A percentile compares a stretch with the other conserved stretches of the same genome.
Evolutionary conservation across 306 rosid genomes (phyloP).

Genomic region (Ormosia semicastrata): DNA sequence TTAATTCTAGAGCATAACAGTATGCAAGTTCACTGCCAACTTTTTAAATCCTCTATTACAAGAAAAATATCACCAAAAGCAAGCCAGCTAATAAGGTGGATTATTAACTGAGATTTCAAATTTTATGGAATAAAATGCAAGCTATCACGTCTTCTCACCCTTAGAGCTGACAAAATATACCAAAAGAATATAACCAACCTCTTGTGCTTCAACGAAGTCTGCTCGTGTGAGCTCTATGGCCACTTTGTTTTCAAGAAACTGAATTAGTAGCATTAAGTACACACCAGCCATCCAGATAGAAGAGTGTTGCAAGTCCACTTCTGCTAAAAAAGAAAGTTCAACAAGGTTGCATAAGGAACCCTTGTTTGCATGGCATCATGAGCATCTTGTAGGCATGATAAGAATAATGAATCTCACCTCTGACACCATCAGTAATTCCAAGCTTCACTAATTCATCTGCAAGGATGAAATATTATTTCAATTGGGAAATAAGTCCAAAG

Average conservation of each 20-base stretch:
- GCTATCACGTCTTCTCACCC: constrained; percentile 1
- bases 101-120: constrained; percentile 10
- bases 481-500: not conserved
- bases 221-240: constrained; percentile 91
- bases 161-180: constrained; percentile 8
- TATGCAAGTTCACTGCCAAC: constrained; percentile 19
- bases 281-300: constrained; percentile 99
- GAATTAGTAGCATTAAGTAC: constrained; percentile 89
- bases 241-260: constrained; percentile 96
- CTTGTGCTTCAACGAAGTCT: constrained; percentile 90
- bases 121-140: constrained; percentile 17
- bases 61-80: constrained; percentile 22
- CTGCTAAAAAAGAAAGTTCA: constrained; percentile 53
- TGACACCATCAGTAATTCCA: constrained; percentile 85
- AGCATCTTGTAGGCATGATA: constrained; percentile 19
- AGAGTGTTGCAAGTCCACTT: constrained; percentile 90
- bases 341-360: constrained; percentile 27
- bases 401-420: constrained; percentile 62
- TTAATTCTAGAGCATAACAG: constrained; percentile 15
- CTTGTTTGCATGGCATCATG: constrained; percentile 10
- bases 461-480: constrained; percentile 27
- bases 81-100: not conserved
- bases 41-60: not conserved
- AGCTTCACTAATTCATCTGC: constrained; percentile 89
- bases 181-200: constrained; percentile 50